phyloP scores from a whole-genome alignment of 495 filamentous ascomycete species.

The Talaromyces borbonicus region DNA sequence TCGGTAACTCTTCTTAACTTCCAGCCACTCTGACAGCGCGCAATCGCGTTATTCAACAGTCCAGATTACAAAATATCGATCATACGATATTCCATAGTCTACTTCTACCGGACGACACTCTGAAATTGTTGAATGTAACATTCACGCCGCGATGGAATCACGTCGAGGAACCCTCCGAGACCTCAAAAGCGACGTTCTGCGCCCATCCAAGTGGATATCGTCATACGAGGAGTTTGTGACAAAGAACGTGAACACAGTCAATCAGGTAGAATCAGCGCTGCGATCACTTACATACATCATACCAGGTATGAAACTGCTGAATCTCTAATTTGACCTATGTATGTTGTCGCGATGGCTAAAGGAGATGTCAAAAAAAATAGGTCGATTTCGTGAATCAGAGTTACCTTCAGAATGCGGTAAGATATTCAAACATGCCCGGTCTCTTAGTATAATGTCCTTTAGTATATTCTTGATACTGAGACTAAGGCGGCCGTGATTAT shows the following conservation, averaged over 20 bases:
- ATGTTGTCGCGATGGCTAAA: neutral
- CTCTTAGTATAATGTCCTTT: no score
- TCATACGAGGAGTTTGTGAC: conserved; percentile 89
- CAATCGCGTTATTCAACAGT: conserved; percentile 3
- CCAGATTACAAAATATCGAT: no score
- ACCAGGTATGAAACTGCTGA: conserved; percentile 45
- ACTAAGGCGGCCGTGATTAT: no score
- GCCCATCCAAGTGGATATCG: conserved; percentile 64
- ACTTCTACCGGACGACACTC: no score
- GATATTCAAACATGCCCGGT: no score
- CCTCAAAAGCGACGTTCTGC: conserved; percentile 28
- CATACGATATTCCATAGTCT: no score
- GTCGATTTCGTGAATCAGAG: conserved; percentile 87
- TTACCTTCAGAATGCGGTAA: conserved; percentile 79
- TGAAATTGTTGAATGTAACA: neutral
- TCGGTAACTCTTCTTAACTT: neutral
- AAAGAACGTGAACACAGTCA: conserved; percentile 83
- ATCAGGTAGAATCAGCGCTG: conserved; percentile 85
- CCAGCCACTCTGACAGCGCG: neutral
- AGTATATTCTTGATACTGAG: neutral
- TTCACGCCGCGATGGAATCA: conserved; percentile 25
- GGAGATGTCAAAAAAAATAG: conserved; percentile 33
- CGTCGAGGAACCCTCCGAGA: conserved; percentile 19
- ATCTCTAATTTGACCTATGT: neutral
- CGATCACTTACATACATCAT: conserved; percentile 92